Conservation (phyloP, 1,284 basidiomycete species). For the Ganoderma sinense region DNA sequence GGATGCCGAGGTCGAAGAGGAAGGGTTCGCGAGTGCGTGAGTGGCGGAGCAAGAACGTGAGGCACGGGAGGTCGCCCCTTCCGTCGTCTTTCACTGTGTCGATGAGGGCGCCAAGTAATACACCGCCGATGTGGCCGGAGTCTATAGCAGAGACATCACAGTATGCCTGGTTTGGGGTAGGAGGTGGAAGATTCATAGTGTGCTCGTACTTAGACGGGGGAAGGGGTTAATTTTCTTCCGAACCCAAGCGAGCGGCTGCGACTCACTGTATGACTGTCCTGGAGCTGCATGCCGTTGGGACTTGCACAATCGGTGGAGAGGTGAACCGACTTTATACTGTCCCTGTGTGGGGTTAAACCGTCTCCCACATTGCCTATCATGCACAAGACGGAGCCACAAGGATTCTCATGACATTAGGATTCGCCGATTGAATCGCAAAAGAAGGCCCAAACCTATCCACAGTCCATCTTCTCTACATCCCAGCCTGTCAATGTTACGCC, state of each 20-base stretch:
- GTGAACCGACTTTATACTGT: background rate
- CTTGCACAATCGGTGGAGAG: background rate
- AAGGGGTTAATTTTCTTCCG: background rate
- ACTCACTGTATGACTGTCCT: background rate
- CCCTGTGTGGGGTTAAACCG: background rate
- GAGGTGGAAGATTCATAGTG: constrained; percentile 18
- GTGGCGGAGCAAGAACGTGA: constrained; percentile 57
- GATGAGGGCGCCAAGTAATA: constrained; percentile 47
- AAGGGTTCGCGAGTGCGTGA: constrained; percentile 44
- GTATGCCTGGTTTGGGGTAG: constrained; percentile 19
- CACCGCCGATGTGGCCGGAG: constrained; percentile 48
- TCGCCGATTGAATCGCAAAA: too few species aligned
- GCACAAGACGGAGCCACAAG: too few species aligned
- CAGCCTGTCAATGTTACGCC: too few species aligned
- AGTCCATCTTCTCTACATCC: too few species aligned
- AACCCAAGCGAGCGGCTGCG: background rate
- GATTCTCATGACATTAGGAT: too few species aligned
- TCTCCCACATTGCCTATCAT: too few species aligned
- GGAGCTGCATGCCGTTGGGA: background rate
- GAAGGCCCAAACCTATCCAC: too few species aligned
- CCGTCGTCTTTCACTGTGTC: constrained; percentile 40
- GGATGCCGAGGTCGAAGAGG: constrained; percentile 60
- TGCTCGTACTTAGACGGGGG: background rate
- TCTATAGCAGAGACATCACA: constrained; percentile 55
- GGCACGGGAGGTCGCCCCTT: constrained; percentile 42